These are phyloP conservation scores for Kitagawia praeruptora DNA, from an alignment of 129 eudicot species.

Conservation along the genomic window DNA sequence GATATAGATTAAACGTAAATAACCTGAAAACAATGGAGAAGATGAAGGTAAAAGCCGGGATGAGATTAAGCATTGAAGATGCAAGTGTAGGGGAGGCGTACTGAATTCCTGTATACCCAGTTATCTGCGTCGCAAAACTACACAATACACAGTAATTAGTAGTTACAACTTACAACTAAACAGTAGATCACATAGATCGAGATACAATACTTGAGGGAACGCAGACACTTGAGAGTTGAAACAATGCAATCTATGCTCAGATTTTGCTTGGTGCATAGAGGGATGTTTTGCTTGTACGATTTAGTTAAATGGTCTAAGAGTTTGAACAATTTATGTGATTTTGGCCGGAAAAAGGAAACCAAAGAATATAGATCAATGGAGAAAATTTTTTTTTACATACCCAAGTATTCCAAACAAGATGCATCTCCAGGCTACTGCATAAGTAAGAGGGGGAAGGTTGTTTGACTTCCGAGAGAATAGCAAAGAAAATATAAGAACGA, in stretches of 20 bases:
- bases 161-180: background rate
- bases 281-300: background rate
- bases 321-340: background rate
- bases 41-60: conserved; percentile 75
- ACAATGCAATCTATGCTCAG: background rate
- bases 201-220: background rate
- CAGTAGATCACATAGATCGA: background rate
- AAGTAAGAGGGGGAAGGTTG: conserved; percentile 41
- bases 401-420: conserved; percentile 59
- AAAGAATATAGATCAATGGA: too few relatives aligned
- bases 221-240: background rate
- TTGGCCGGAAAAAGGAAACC: background rate
- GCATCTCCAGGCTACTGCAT: conserved; percentile 40
- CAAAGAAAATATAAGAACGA: conserved; percentile 55
- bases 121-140: conserved; percentile 45
- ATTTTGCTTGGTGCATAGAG: too few relatives aligned
- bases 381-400: too few relatives aligned
- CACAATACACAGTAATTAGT: conserved; percentile 25
- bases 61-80: conserved; percentile 73
- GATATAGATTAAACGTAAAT: background rate
- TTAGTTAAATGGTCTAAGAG: background rate
- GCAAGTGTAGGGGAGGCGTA: conserved; percentile 63
- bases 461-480: conserved; percentile 32
- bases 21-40: conserved; percentile 71
- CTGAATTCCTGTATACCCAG: conserved; percentile 70